Base-by-base conservation (phyloP, 1,139 yeast genomes). In the Sugiyamaella japonica region DNA sequence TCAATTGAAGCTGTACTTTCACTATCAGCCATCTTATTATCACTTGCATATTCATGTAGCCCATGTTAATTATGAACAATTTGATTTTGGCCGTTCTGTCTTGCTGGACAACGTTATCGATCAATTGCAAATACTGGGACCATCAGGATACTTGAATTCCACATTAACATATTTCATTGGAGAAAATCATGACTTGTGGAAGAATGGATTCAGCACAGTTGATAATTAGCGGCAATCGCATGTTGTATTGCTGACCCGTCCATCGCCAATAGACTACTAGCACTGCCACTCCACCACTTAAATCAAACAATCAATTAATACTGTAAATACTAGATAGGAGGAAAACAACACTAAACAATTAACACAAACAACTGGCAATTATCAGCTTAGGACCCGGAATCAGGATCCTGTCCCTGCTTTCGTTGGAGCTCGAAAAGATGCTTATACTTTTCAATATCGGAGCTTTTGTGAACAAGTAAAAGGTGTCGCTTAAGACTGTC, bases 41-140 rank as follows among this genome's bases (percentile, higher is more conserved):
- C 98, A 93, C 66, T 85, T 93, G 75, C 99, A 93, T 68, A 78
- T 93, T 37, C 99, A 93, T 67, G 84, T 88, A n/a, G 96, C 90
- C 23, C 86, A 86, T 63, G 76, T 87, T 7, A 76, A 73, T 23
- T 88, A 87, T 61, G 82, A 84, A 0, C 96, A 95, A 0, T 67
- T 85, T 48, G 93, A 90, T 7, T 83, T 82, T 9, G 98, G 98
- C 1, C 87, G 86, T 63, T 96, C 97, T 0, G 76, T 89, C 16
- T 71, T 91, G 39, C 71, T 93, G 44, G 96, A 89, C 58, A 96
- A 88, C 59, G 79, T 90, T 1, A 86, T 93, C 57, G 96, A 87
- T 40, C 84, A 83, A 59, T 73, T 93, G 57, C 71, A 74, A 41
- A 66, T 77, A 42, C 66, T 80, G 40, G 89, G 86, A 1, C 72